Conservation (phyloP, 1,139 yeast genomes). For the Diutina siamensis region DNA sequence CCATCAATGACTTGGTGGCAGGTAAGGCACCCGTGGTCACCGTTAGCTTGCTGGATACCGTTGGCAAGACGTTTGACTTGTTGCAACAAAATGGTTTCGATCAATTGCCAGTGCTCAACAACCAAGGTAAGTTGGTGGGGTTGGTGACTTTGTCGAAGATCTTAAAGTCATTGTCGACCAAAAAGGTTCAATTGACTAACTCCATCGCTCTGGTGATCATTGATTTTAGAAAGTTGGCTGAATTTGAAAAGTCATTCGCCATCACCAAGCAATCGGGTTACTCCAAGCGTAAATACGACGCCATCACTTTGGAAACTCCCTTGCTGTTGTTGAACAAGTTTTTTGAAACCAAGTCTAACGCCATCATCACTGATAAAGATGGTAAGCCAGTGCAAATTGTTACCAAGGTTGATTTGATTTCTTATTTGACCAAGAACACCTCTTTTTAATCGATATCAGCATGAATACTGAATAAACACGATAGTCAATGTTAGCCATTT, state of each 20-base stretch:
- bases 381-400: constrained; percentile 75
- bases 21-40: constrained; percentile 73
- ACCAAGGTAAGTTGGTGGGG: constrained; percentile 56
- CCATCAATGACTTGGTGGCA: constrained; percentile 54
- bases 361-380: constrained; percentile 65
- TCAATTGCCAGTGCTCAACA: constrained; percentile 68
- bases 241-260: constrained; percentile 55
- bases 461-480: too few relatives aligned
- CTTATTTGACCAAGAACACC: constrained; percentile 40
- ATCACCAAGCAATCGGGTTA: constrained; percentile 50
- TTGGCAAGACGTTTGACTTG: constrained; percentile 57
- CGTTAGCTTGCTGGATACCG: constrained; percentile 50
- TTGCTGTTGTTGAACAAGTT: constrained; percentile 62
- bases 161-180: constrained; percentile 55
- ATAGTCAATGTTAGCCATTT: neutral
- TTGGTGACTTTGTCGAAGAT: constrained; percentile 68
- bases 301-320: constrained; percentile 59
- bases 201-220: constrained; percentile 45
- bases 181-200: constrained; percentile 47
- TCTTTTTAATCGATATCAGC: neutral
- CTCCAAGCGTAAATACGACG: constrained; percentile 55
- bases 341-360: constrained; percentile 81
- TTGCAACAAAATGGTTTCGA: constrained; percentile 74
- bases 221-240: constrained; percentile 65
- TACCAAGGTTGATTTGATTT: constrained; percentile 75